A percentile compares a stretch with the other conserved stretches of the same genome.
These are phyloP conservation scores for Astragalus membranaceus DNA, from an alignment of 306 rosid species.

Conservation along the genomic window DNA sequence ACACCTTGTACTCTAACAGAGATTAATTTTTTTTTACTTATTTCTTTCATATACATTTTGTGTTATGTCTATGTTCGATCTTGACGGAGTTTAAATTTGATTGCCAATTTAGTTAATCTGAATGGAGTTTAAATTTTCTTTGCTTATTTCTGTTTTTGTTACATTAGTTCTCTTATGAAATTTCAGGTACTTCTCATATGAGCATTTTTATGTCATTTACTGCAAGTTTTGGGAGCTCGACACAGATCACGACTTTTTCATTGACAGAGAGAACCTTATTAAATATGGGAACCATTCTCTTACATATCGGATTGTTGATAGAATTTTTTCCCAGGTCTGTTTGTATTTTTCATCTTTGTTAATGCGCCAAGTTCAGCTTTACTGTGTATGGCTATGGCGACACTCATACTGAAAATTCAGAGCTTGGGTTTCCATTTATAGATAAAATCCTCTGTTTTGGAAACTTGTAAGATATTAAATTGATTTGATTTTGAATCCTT, in stretches of 20 bases:
- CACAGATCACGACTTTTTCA: slow-evolving; percentile 92
- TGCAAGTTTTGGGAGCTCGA: slow-evolving; percentile 99
- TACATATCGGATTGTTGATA: slow-evolving; percentile 97
- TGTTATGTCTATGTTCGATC: slow-evolving; percentile 9
- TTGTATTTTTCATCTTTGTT: slow-evolving; percentile 7
- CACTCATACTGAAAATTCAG: not conserved
- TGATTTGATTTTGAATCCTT: not conserved
- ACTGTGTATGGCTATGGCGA: not conserved
- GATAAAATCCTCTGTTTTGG: not conserved
- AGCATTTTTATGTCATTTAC: slow-evolving; percentile 97
- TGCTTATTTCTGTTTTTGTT: not conserved
- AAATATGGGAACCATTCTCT: slow-evolving; percentile 99
- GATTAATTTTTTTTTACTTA: not conserved
- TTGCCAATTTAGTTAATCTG: not conserved
- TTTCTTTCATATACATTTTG: not conserved
- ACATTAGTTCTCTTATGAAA: not conserved
- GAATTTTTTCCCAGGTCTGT: slow-evolving; percentile 98
- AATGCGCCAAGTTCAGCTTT: slow-evolving; percentile 1
- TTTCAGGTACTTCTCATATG: slow-evolving; percentile 88
- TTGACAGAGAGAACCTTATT: slow-evolving; percentile 96
- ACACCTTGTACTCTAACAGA: no score
- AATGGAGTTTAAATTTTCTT: not conserved
- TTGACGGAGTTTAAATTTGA: no score
- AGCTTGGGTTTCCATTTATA: not conserved
- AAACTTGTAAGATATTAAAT: not conserved